Evolutionary conservation across 2,329 filamentous ascomycete genomes (phyloP), one percentile per base, ranked within the genome.

Genomic region (Metarhizium anisopliae): DNA sequence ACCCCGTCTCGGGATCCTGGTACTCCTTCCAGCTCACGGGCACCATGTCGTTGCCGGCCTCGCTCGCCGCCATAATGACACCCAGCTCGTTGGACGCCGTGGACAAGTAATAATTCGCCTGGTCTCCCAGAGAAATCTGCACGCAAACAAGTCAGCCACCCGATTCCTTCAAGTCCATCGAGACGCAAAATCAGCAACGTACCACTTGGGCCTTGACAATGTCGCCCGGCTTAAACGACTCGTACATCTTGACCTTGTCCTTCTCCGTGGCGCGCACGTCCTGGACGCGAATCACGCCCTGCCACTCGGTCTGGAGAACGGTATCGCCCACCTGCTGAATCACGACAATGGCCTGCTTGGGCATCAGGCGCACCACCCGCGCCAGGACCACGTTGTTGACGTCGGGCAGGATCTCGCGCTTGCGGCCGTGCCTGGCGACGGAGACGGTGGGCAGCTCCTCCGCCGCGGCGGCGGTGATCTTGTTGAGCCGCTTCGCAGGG

Each of bases 11-110:
- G 0, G 85, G 84, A 75, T 97, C 93, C 66, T 83, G 82, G 74
- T 95, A 95, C 73, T 97, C 93, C 75, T 87, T 95, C 94, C 94
- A 99, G 71, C 86, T 95, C 55, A 95, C 82, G 2, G 94, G 93
- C 65, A 88, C 87, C 91, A 97, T 95, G 64, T 88, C 82, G 72
- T 95, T 93, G 1, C 92, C 92, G 2, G 81, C 82, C 68, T 95
- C 90, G 67, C 90, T 95, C 63, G 83, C 86, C 10, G 93, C 94
- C 84, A 97, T 89, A 43, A 99, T 89, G 57, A 97, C 93, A 2
- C 94, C 94, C 45, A 95, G 78, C 68, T 95, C 89, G 71, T 99
- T 97, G 62, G 84, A 84, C 32, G 91, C 90, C 1, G 94, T 99
- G 30, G 86, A 89, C n/a, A 95, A 80, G 70, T 96, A 99, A 70